These are phyloP conservation scores for Fonsecaea nubica DNA, from an alignment of 2,329 filamentous ascomycete genomes.

Conservation along the genomic window DNA sequence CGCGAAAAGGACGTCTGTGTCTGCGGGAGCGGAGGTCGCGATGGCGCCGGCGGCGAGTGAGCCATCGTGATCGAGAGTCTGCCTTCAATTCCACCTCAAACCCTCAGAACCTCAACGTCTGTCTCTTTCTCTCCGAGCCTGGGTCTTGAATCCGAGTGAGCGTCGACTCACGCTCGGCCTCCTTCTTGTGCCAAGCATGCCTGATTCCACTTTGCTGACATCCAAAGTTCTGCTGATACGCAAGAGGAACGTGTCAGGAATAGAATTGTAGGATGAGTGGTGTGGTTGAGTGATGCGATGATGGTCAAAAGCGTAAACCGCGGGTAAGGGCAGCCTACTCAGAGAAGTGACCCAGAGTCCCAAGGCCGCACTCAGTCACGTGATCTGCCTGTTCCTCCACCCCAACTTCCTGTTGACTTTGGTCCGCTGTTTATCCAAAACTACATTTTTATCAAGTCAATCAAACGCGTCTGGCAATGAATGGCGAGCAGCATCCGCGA, in stretches of 20 bases:
- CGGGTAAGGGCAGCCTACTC: slow-evolving; percentile 27
- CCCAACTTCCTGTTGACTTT: not conserved
- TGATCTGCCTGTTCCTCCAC: slow-evolving; percentile 1
- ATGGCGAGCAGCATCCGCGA: not conserved
- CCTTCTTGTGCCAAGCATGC: slow-evolving; percentile 36
- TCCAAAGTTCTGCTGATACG: slow-evolving; percentile 17
- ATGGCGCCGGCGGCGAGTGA: slow-evolving; percentile 34
- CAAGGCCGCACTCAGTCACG: slow-evolving; percentile 25
- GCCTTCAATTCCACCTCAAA: slow-evolving; percentile 23
- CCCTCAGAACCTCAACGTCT: slow-evolving; percentile 20
- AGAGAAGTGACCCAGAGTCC: not conserved
- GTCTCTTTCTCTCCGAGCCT: slow-evolving; percentile 15
- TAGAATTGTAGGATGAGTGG: slow-evolving; percentile 18
- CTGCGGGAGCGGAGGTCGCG: slow-evolving; percentile 36
- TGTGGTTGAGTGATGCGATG: slow-evolving; percentile 26
- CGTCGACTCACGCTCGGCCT: slow-evolving; percentile 35
- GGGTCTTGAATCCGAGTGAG: slow-evolving; percentile 32
- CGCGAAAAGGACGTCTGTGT: slow-evolving; percentile 33
- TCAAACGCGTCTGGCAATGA: not conserved
- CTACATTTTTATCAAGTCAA: not conserved
- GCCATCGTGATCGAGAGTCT: slow-evolving; percentile 34
- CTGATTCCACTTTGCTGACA: slow-evolving; percentile 24
- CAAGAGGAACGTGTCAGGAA: slow-evolving; percentile 12
- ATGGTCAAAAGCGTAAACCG: slow-evolving; percentile 20
- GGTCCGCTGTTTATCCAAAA: not conserved